Conservation (phyloP, 1,139 yeast genomes). For the Casaregolazyma suthepensis region DNA sequence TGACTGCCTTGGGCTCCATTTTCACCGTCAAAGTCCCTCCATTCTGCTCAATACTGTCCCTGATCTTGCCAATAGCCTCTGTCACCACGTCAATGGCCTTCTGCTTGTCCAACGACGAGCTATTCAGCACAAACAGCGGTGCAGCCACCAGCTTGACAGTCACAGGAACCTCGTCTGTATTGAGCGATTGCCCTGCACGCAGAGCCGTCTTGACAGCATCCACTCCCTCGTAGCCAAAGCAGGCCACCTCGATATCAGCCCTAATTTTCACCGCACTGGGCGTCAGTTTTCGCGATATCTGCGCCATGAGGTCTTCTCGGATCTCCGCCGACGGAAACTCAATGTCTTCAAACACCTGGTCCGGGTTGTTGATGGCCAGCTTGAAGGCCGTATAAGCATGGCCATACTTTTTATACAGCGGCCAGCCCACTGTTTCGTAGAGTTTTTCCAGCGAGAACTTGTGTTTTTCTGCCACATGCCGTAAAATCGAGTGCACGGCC, state of each 20-base stretch:
- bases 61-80: constrained; percentile 71
- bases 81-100: constrained; percentile 77
- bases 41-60: constrained; percentile 57
- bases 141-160: constrained; percentile 97
- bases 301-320: constrained; percentile 72
- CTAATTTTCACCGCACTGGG: constrained; percentile 98
- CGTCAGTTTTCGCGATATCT: constrained; percentile 88
- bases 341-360: constrained; percentile 75
- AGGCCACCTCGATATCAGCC: constrained; percentile 96
- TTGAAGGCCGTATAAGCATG: constrained; percentile 98
- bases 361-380: constrained; percentile 83
- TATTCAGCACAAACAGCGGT: constrained; percentile 89
- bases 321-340: constrained; percentile 67
- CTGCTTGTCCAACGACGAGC: constrained; percentile 87
- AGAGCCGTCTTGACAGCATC: constrained; percentile 93
- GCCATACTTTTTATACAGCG: constrained; percentile 88
- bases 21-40: constrained; percentile 91
- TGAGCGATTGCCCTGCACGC: constrained; percentile 74
- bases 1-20: constrained; percentile 98
- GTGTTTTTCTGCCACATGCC: constrained; percentile 98
- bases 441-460: constrained; percentile 77
- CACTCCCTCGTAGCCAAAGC: constrained; percentile 95
- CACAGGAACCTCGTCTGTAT: constrained; percentile 76
- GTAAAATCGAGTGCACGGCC: constrained; percentile 93
- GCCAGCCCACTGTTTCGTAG: constrained; percentile 94